Evolutionary conservation across 352 stramenopile species (phyloP), one percentile per base, ranked within the genome.

Genomic region (Pythium sp.): DNA sequence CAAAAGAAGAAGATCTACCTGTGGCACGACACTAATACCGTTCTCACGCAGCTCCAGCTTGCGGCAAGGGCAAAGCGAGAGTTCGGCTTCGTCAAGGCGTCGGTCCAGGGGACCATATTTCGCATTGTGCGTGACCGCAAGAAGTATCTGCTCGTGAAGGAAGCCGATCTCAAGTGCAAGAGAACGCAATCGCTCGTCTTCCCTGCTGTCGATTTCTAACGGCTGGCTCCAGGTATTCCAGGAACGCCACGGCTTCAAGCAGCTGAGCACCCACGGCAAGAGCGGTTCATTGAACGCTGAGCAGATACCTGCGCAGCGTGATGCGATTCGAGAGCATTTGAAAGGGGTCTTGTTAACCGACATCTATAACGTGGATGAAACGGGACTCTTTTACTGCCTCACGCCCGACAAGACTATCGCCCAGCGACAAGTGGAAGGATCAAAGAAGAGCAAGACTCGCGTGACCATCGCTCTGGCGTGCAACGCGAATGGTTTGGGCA

Each of bases 1-100:
- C 53, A 58, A 26, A 38, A 58, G 26, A 58, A 58, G 53, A 58
- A 58, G 24, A 58, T 58, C 24, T 58, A 3, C 15, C 53, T 14
- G 24, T 58, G 22, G 53, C 53, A 58, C 11, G 53, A 58, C 12
- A 12, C 24, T 12, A 22, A 36, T 3, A 4, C 24, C 24, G 12
- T 12, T 8, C 53, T 58, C 53, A 38, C 53, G 0, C 53, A 58
- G 22, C 5, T 2, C 0, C 49, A 56, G 49, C n/a, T 56, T 0
- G n/a, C 22, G 0, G 7, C 5, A 2, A 28, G 9, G 49, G 22
- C 9, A 18, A 56, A 56, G n/a, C n/a, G n/a, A 0, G 49, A 56
- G 49, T 30, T 56, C 7, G 1, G 22, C 4, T 22, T 56, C 49
- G 5, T 56, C 49, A 56, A 56, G 49, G 49, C n/a, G 9, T 8